Base-by-base conservation (phyloP, 2,329 filamentous ascomycete genomes). In the Seiridium unicorne region DNA sequence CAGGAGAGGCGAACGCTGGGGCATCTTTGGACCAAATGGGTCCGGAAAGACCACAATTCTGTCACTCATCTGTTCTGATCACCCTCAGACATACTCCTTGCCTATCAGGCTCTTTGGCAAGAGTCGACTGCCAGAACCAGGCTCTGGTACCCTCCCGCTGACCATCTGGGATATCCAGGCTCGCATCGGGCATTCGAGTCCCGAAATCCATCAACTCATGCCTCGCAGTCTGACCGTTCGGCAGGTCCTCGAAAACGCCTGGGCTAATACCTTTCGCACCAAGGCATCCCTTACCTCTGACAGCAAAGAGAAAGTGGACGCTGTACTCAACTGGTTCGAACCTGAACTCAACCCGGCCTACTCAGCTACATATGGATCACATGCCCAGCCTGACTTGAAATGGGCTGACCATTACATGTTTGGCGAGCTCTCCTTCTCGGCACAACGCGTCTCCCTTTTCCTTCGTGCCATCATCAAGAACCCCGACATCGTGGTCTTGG, bases 21-120 rank as follows among this genome's bases (percentile, higher is more conserved):
- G 91, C 3, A 85, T 98, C 18, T 95, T 99, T 70, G 95, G 95
- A 0, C 90, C 93, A 38, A 98, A 99, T 68, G 95, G 90, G 10
- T 97, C 92, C 0, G 95, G 95, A 18, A 99, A 99, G 79, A 99
- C 95, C 0, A 99, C 95, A 0, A 83, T 99, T 44, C 84, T 98
- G 35, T 95, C 93, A 4, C 82, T 99, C 5, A 90, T 99, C 61
- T 96, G 92, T 61, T 98, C 94, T 1, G 95, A 99, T 70, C 95
- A 99, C 68, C 95, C 95, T 0, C 94, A 98, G 74, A 88, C 93
- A 0, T 99, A 98, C 73, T 92, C 91, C 0, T 85, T 93, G 32
- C 93, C 94, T 0, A 89, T 99, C 62, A 89, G 86, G 66, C 81
- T 97, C 11, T 98, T 99, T 71, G 92, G 93, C 1, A 87, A 87